phyloP scores from a whole-genome alignment of 2,329 filamentous ascomycete species.

The Sordariomycetes sp. region DNA sequence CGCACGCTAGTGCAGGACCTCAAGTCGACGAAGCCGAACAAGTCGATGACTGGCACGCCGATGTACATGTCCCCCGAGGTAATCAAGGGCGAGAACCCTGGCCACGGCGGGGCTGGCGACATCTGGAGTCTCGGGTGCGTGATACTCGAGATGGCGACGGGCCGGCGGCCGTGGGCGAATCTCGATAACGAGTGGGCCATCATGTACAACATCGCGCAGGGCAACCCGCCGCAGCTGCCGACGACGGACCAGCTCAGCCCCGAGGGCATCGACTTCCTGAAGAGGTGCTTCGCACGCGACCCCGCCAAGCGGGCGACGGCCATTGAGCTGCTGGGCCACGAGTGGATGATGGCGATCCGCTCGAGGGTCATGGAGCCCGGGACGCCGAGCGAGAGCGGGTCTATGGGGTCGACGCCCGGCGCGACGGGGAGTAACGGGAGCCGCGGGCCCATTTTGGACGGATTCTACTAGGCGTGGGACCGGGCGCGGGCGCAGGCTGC shows the following conservation, averaged over 20 bases:
- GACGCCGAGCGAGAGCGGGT: conserved; percentile 46
- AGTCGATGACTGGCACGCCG: conserved; percentile 87
- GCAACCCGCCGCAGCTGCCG: conserved; percentile 81
- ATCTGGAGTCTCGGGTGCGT: conserved; percentile 97
- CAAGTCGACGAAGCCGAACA: conserved; percentile 52
- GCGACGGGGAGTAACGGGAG: neutral
- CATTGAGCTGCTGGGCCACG: conserved; percentile 81
- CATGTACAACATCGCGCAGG: conserved; percentile 99
- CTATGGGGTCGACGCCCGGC: conserved; percentile 11
- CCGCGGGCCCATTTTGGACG: neutral
- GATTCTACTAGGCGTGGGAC: conserved; percentile 4
- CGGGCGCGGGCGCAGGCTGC: neutral
- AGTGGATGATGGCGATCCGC: conserved; percentile 66
- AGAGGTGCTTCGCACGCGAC: conserved; percentile 75
- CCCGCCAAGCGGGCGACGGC: conserved; percentile 68
- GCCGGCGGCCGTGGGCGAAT: conserved; percentile 83
- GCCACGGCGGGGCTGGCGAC: conserved; percentile 77
- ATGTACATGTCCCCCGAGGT: conserved; percentile 99
- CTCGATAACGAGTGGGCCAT: conserved; percentile 99
- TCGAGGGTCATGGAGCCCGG: conserved; percentile 51
- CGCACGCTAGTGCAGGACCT: conserved; percentile 61
- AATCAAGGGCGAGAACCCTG: conserved; percentile 72
- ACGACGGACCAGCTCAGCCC: conserved; percentile 71
- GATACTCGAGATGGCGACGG: conserved; percentile 94
- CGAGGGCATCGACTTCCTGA: conserved; percentile 76